Conservation (phyloP, 306 rosid genomes). For the Styphnolobium japonicum region DNA sequence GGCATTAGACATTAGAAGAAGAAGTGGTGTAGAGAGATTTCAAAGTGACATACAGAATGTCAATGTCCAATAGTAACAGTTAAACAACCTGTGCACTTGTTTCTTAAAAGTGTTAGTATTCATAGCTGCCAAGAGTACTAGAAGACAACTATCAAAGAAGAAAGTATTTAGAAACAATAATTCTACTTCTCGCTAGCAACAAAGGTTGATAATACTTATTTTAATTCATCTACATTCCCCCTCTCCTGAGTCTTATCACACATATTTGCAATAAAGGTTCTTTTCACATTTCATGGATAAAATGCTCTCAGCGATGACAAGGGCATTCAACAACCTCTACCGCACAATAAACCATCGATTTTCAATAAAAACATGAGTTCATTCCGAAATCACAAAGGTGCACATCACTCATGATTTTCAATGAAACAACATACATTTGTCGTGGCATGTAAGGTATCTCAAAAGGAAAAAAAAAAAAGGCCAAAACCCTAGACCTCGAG, state of each 20-base stretch:
- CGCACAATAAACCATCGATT: background rate
- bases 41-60: background rate
- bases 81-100: background rate
- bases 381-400: background rate
- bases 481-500: constrained; percentile 39
- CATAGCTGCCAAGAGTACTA: background rate
- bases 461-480: background rate
- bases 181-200: background rate
- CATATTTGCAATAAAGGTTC: constrained; percentile 9
- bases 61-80: background rate
- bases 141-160: background rate
- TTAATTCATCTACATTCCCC: background rate
- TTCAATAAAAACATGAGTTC: background rate
- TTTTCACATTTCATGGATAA: constrained; percentile 12
- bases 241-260: background rate
- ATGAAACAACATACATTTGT: background rate
- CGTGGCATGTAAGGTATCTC: background rate
- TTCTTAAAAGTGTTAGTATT: background rate
- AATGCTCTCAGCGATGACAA: background rate
- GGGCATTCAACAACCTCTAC: background rate
- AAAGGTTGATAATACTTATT: background rate
- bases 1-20: background rate
- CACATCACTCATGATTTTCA: background rate
- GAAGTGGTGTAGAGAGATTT: background rate
- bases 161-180: background rate